Evolutionary conservation across 1,284 basidiomycete genomes (phyloP).

Genomic region (Heterobasidion annosum): DNA sequence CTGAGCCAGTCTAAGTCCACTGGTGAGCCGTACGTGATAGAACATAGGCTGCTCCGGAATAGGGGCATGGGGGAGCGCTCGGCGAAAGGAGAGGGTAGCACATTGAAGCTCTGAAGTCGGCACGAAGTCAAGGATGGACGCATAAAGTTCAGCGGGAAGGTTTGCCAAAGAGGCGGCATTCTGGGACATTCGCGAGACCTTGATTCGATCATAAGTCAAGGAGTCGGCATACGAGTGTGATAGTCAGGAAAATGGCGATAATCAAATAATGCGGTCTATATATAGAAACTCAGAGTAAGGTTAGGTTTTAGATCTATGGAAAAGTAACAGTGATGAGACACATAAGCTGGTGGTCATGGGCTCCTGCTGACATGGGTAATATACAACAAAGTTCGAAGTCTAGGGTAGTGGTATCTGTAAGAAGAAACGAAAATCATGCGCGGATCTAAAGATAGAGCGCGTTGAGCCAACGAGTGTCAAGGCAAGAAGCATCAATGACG

Average conservation of each 20-base stretch:
- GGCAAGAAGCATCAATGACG: not conserved
- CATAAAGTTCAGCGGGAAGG: slow-evolving; percentile 57
- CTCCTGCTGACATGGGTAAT: no score
- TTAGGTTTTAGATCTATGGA: no score
- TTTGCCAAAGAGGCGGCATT: not conserved
- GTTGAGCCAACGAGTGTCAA: no score
- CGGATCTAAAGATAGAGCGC: no score
- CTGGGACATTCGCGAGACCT: not conserved
- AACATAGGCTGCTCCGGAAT: slow-evolving; percentile 45
- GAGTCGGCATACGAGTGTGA: not conserved
- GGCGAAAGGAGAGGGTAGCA: slow-evolving; percentile 40
- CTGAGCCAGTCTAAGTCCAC: slow-evolving; percentile 32
- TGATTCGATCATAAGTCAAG: not conserved
- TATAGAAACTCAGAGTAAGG: no score
- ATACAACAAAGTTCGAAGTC: no score
- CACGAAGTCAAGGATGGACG: slow-evolving; percentile 38
- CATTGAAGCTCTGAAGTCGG: slow-evolving; percentile 28
- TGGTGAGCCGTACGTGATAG: slow-evolving; percentile 33
- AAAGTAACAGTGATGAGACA: no score
- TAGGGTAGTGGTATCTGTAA: no score
- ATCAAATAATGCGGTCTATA: no score
- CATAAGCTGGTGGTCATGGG: no score
- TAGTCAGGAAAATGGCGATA: no score
- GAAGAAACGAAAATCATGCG: no score
- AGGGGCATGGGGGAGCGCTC: slow-evolving; percentile 44